Evolutionary conservation across 2,329 filamentous ascomycete species (phyloP).

Genomic region (Lomentospora prolificans): DNA sequence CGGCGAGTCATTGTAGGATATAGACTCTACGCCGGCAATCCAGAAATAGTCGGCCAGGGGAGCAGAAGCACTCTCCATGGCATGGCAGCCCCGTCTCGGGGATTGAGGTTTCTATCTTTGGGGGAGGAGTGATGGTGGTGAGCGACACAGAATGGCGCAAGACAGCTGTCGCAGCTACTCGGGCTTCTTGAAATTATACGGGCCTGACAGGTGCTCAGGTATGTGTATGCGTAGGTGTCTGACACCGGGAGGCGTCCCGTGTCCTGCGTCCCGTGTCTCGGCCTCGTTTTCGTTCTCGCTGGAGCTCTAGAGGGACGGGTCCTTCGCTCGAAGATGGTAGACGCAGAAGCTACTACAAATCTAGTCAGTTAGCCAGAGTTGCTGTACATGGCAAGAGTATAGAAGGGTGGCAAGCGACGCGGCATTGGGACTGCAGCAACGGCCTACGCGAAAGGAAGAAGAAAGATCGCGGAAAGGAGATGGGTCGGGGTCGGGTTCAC

Average conservation of each 20-base stretch:
- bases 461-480: not conserved
- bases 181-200: not conserved
- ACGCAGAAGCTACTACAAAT: not conserved
- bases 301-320: too few relatives aligned
- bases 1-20: conserved; percentile 51
- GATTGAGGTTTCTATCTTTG: not conserved
- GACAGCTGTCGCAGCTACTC: not conserved
- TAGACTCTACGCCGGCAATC: conserved; percentile 62
- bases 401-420: not conserved
- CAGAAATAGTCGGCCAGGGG: conserved; percentile 68
- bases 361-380: not conserved
- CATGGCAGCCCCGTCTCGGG: conserved; percentile 3
- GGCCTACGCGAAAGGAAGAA: not conserved
- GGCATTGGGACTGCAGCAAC: too few relatives aligned
- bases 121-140: not conserved
- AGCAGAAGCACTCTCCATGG: conserved; percentile 51
- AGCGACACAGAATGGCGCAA: not conserved
- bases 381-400: too few relatives aligned
- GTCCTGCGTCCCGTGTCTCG: not conserved
- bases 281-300: too few relatives aligned
- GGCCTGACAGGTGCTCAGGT: not conserved
- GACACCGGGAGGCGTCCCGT: not conserved
- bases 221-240: not conserved
- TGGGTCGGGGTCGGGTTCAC: not conserved
- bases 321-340: not conserved